Conservation (phyloP, 108 stramenopile species). For the Parietichytrium sp. region DNA sequence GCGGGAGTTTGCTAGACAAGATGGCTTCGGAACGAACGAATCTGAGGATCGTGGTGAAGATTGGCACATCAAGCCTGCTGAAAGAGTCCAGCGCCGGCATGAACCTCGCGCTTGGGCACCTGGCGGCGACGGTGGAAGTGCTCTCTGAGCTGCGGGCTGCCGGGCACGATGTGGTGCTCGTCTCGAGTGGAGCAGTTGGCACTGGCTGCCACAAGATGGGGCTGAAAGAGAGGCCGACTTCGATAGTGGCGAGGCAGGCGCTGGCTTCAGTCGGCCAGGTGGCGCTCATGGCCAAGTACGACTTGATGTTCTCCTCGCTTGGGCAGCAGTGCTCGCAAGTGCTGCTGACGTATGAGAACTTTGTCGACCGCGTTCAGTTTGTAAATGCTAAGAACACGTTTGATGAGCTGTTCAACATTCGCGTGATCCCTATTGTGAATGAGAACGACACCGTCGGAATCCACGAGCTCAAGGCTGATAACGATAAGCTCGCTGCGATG, state of each 20-base stretch:
- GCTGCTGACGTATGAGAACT: constrained; percentile 39
- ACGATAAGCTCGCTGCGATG: constrained; percentile 38
- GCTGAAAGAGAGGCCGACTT: neutral
- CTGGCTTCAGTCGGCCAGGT: constrained; percentile 17
- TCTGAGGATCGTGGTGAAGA: constrained; percentile 15
- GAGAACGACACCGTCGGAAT: constrained; percentile 27
- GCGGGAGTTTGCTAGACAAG: too few relatives aligned
- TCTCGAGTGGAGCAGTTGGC: constrained; percentile 18
- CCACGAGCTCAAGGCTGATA: constrained; percentile 22
- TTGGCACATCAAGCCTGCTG: constrained; percentile 29
- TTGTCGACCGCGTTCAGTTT: neutral
- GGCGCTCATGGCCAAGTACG: neutral
- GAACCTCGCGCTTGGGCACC: neutral
- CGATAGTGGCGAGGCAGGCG: neutral
- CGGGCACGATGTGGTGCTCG: constrained; percentile 12
- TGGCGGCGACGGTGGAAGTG: neutral
- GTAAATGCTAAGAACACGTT: neutral
- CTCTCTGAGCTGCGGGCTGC: neutral
- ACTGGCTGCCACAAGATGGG: neutral
- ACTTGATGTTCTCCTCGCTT: neutral
- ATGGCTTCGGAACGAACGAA: neutral
- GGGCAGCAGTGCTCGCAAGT: neutral
- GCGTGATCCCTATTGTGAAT: constrained; percentile 35
- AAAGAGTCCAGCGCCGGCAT: neutral
- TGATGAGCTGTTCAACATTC: neutral